A percentile compares a stretch with the other conserved stretches of the same genome.
phyloP scores from a whole-genome alignment of 2,329 filamentous ascomycete genomes.

The Tolypocladium paradoxum region DNA sequence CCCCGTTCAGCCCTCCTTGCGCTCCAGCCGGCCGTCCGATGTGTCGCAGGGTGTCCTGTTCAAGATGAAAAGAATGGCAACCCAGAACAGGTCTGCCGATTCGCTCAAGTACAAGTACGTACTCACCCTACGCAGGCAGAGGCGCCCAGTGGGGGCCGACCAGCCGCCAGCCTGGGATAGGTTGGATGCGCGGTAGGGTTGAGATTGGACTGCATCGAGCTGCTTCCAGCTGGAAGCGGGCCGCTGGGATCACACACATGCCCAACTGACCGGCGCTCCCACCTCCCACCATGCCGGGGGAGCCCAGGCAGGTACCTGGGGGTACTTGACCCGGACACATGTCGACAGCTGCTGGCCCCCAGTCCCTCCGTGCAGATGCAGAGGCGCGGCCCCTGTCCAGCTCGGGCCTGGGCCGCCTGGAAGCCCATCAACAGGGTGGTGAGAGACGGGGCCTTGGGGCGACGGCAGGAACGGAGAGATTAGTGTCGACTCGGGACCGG shows the following conservation, averaged over 20 bases:
- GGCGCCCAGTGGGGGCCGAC: background rate
- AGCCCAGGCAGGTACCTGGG: background rate
- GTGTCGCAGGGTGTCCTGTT: background rate
- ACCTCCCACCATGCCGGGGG: background rate
- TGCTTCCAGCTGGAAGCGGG: constrained; percentile 1
- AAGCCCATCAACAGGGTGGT: background rate
- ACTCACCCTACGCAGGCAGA: no score
- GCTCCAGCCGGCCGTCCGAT: background rate
- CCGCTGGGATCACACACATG: background rate
- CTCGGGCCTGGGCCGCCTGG: background rate
- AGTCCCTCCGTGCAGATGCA: background rate
- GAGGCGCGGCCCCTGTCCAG: background rate
- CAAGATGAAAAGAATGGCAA: background rate
- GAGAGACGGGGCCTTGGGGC: background rate
- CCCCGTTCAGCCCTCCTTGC: background rate
- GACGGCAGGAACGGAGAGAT: constrained; percentile 6
- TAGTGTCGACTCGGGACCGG: constrained; percentile 8
- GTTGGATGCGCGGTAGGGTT: background rate
- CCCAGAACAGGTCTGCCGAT: background rate
- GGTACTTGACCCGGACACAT: background rate
- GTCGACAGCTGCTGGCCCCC: background rate
- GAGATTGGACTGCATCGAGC: background rate
- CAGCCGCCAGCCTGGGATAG: constrained; percentile 1
- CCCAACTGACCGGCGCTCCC: background rate
- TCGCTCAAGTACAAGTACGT: background rate